Base-by-base conservation (phyloP, 176 grass and related monocot genomes). In the Avena eriantha region DNA sequence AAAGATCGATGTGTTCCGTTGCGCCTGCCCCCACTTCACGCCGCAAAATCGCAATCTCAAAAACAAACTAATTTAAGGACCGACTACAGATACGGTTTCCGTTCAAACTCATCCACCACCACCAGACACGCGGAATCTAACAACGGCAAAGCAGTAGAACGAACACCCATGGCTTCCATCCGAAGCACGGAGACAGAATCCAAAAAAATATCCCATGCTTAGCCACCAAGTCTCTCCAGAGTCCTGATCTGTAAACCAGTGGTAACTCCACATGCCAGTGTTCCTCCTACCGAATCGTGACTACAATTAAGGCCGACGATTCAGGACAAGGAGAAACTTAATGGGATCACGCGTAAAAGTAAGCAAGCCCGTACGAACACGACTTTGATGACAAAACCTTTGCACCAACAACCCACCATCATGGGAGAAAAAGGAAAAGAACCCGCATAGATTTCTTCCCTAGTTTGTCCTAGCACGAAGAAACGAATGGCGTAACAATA, bases 271-370 rank as follows among this genome's bases (percentile, higher is more conserved):
- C 23, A 49, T 36, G 45, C 70, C 10, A 60, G 54, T 31, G 10
- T 7, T 0, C 18, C 35, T 0, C 18, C 35, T 2, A 26, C 68
- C 48, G 71, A 54, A 68, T 7, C 61, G 49, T 69, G 60, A 59
- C 31, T 58, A 29, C 74, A 67, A 73, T 79, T 73, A 53, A 51
- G 70, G n/a, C 1, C 85, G 22, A 4, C 16, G 66, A 69, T 87
- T 87, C 18, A 56, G 24, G 49, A 1, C 69, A 24, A 49, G 18
- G 10, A 23, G 85, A 69, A 69, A 51, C 7, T 87, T 57, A 91
- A 78, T 85, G 13, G 82, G 81, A 77, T 88, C 90, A 88, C 81
- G 86, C 26, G 82, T 77, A 61, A 71, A 71, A 91, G 61, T 14
- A 78, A 56, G 64, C 51, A 53, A 4, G 29, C 11, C 23, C 34